Conservation (phyloP, 306 rosid genomes). For the Astragalus glycyphyllos region DNA sequence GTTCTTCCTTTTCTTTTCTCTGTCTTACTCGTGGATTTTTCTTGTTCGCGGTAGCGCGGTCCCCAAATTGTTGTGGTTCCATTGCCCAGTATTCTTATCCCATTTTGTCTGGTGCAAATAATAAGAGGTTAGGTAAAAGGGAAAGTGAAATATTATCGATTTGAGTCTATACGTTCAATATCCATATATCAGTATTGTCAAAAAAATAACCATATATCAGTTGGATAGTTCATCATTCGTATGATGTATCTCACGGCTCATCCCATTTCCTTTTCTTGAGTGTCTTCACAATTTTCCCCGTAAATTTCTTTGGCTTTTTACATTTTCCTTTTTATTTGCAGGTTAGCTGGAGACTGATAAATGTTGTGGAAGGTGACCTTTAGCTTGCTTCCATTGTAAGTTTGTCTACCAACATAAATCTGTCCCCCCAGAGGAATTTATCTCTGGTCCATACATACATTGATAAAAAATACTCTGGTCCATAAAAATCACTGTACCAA, state of each 20-base stretch:
- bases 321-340: slow-evolving; percentile 36
- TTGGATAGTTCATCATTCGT: no score
- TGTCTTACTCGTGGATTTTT: background rate
- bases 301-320: background rate
- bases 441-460: no score
- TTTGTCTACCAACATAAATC: slow-evolving; percentile 8
- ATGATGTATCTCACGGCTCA: no score
- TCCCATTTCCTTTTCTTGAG: slow-evolving; percentile 18
- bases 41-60: no score
- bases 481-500: no score
- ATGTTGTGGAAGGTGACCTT: background rate
- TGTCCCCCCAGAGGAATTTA: no score
- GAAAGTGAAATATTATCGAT: no score
- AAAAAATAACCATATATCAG: no score
- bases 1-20: slow-evolving; percentile 25
- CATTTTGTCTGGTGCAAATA: background rate
- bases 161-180: no score
- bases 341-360: slow-evolving; percentile 32
- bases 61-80: slow-evolving; percentile 1
- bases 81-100: background rate
- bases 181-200: no score
- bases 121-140: no score
- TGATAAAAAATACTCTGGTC: no score
- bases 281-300: background rate
- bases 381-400: slow-evolving; percentile 34